phyloP scores from a whole-genome alignment of 1,284 basidiomycete species.

The Microbotryomycetes sp. region DNA sequence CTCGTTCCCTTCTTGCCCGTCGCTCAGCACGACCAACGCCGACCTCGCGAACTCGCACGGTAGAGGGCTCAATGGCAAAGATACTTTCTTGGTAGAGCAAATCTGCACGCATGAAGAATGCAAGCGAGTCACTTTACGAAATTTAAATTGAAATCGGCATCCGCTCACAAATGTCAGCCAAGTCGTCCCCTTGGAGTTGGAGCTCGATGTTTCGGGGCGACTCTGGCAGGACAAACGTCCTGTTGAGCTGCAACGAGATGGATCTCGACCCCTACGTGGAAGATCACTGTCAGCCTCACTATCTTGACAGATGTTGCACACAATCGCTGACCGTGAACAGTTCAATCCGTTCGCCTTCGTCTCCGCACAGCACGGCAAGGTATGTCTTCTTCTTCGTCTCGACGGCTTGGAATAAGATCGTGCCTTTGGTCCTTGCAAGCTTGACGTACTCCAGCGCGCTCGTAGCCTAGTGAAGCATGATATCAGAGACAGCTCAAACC shows the following conservation, averaged over 20 bases:
- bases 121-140: neutral
- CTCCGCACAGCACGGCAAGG: conserved; percentile 81
- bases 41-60: conserved; percentile 81
- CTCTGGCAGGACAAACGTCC: conserved; percentile 81
- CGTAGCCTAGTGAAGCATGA: neutral
- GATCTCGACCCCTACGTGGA: conserved; percentile 34
- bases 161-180: conserved; percentile 54
- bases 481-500: neutral
- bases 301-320: neutral
- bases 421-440: conserved; percentile 78
- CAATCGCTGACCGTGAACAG: conserved; percentile 63
- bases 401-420: conserved; percentile 69
- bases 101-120: no score
- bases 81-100: conserved; percentile 80
- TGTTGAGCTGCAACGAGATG: conserved; percentile 41
- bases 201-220: conserved; percentile 75
- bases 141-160: neutral
- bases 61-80: conserved; percentile 79
- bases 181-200: conserved; percentile 77
- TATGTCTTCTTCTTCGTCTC: conserved; percentile 80
- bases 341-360: conserved; percentile 83
- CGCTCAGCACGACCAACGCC: conserved; percentile 77
- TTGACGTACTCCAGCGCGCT: conserved; percentile 68
- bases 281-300: conserved; percentile 51
- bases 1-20: conserved; percentile 66